phyloP scores from a whole-genome alignment of 2,329 filamentous ascomycete species.

The Nannizziopsis barbatae region DNA sequence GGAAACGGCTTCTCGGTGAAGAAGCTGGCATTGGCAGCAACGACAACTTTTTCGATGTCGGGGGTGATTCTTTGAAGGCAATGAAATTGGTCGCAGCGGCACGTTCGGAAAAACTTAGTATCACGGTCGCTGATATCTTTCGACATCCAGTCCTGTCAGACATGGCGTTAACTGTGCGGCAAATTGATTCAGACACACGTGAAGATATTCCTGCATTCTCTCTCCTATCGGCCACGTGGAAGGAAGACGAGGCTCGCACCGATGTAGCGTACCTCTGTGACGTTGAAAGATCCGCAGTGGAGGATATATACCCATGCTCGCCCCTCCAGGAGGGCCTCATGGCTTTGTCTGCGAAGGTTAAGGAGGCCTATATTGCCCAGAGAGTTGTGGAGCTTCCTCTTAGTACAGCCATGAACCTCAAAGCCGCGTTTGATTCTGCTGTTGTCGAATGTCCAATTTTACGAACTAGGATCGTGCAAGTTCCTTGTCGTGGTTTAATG shows the following conservation, averaged over 20 bases:
- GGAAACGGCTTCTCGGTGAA: constrained; percentile 29
- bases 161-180: constrained; percentile 21
- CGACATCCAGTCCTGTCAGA: constrained; percentile 27
- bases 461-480: constrained; percentile 29
- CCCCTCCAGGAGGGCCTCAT: constrained; percentile 34
- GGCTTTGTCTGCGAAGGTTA: constrained; percentile 29
- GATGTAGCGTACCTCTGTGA: constrained; percentile 14
- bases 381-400: constrained; percentile 23
- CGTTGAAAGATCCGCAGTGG: constrained; percentile 16
- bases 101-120: constrained; percentile 13
- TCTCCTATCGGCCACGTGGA: constrained; percentile 10
- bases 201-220: constrained; percentile 15
- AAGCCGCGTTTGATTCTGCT: constrained; percentile 29
- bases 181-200: constrained; percentile 1
- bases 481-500: constrained; percentile 15
- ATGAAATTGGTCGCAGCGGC: constrained; percentile 23
- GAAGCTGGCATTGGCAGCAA: constrained; percentile 23
- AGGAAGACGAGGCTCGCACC: constrained; percentile 5
- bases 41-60: constrained; percentile 15
- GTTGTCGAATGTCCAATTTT: constrained; percentile 30
- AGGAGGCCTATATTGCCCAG: constrained; percentile 33
- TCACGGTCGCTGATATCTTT: constrained; percentile 23
- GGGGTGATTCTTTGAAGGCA: constrained; percentile 17
- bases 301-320: constrained; percentile 26
- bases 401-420: constrained; percentile 24